Evolutionary conservation across 306 rosid species (phyloP).

Genomic region (Cicer arietinum): DNA sequence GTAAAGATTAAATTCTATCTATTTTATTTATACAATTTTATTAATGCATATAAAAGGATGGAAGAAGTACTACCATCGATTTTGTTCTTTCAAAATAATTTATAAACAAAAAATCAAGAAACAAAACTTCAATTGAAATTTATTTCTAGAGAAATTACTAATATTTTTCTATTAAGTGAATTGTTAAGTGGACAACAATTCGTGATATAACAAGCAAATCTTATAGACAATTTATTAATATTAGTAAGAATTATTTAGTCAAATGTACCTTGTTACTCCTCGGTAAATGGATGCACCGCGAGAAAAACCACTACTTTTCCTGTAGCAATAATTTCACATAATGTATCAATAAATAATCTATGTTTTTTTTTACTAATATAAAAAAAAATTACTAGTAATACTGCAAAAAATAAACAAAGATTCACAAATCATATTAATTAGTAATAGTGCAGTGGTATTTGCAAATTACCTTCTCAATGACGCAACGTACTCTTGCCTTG

Average conservation of each 20-base stretch:
- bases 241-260: neutral
- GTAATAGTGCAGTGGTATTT: neutral
- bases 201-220: neutral
- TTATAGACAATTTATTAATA: neutral
- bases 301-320: slow-evolving; percentile 97
- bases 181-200: neutral
- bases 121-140: neutral
- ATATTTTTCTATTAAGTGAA: neutral
- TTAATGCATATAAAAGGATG: too few relatives aligned
- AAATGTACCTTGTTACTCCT: slow-evolving; percentile 85
- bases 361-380: too few relatives aligned
- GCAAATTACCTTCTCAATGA: slow-evolving; percentile 82
- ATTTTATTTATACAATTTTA: too few relatives aligned
- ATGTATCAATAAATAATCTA: neutral
- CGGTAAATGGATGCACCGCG: slow-evolving; percentile 97
- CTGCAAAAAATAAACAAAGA: neutral
- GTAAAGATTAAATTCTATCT: too few relatives aligned
- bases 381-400: too few relatives aligned
- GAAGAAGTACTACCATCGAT: neutral
- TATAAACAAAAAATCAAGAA: too few relatives aligned
- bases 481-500: slow-evolving; percentile 94
- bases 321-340: slow-evolving; percentile 41
- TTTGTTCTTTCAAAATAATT: neutral
- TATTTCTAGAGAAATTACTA: neutral
- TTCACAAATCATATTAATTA: neutral